phyloP scores from a whole-genome alignment of 495 filamentous ascomycete genomes.

The Lineolata rhizophorae region DNA sequence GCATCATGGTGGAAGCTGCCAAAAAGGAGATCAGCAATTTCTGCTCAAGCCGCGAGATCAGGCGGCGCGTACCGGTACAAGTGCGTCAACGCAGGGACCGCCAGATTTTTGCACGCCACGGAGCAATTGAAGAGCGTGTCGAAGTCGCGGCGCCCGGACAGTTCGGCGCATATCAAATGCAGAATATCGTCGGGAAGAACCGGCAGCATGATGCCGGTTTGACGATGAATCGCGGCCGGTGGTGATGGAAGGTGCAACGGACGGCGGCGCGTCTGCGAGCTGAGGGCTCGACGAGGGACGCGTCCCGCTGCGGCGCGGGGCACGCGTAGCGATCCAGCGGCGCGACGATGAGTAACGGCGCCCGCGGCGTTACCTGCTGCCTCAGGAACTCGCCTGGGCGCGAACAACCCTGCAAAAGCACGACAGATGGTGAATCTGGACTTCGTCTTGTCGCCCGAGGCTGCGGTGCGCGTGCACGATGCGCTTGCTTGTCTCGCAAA shows the following conservation, averaged over 20 bases:
- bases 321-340: no score
- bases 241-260: no score
- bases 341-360: no score
- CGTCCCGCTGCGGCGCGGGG: no score
- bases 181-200: slow-evolving; percentile 36
- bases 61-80: slow-evolving; percentile 36
- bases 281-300: no score
- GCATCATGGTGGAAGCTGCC: slow-evolving; percentile 5
- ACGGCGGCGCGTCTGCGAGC: no score
- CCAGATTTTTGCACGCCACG: slow-evolving; percentile 26
- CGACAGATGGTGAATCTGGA: slow-evolving; percentile 42
- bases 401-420: neutral
- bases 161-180: slow-evolving; percentile 31
- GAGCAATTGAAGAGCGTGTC: slow-evolving; percentile 33
- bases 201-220: slow-evolving; percentile 9
- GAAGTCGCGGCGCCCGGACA: slow-evolving; percentile 30
- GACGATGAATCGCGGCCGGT: no score
- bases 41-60: neutral
- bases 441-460: slow-evolving; percentile 58
- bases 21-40: neutral
- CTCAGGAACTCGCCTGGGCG: no score
- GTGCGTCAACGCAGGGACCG: slow-evolving; percentile 31
- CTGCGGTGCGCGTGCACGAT: slow-evolving; percentile 57
- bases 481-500: slow-evolving; percentile 68
- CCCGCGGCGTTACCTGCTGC: no score